phyloP scores from a whole-genome alignment of 495 filamentous ascomycete genomes.

The Penicillium bovifimosum region DNA sequence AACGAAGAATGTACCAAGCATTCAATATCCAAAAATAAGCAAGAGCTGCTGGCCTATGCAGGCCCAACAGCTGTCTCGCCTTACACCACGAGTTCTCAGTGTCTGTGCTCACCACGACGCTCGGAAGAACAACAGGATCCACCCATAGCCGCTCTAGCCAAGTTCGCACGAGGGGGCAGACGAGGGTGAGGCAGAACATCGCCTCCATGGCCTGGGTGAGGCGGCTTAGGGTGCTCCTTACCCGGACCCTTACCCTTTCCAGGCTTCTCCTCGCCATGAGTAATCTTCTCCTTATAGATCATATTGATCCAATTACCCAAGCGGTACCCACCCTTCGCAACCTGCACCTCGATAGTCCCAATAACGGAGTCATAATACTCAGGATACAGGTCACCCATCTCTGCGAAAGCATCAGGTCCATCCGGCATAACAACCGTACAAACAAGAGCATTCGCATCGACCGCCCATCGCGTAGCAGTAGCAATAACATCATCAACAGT shows the following conservation, averaged over 20 bases:
- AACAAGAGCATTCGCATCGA: slow-evolving; percentile 52
- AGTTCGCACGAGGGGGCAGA: slow-evolving; percentile 13
- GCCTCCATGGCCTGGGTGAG: slow-evolving; percentile 3
- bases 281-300: slow-evolving; percentile 16
- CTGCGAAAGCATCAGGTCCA: slow-evolving; percentile 20
- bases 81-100: slow-evolving; percentile 4
- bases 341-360: slow-evolving; percentile 61
- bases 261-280: slow-evolving; percentile 6
- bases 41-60: no score
- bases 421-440: slow-evolving; percentile 47
- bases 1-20: no score
- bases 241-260: neutral
- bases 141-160: slow-evolving; percentile 24
- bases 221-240: neutral
- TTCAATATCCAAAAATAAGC: no score
- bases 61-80: no score
- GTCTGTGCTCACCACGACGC: slow-evolving; percentile 10
- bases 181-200: slow-evolving; percentile 11
- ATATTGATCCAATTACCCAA: slow-evolving; percentile 39
- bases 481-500: slow-evolving; percentile 30
- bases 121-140: slow-evolving; percentile 17
- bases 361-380: slow-evolving; percentile 50
- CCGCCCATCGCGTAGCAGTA: slow-evolving; percentile 49
- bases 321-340: slow-evolving; percentile 71
- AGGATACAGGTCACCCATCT: slow-evolving; percentile 34